phyloP scores from a whole-genome alignment of 2,329 filamentous ascomycete species.

The Talaromyces verruculosus region DNA sequence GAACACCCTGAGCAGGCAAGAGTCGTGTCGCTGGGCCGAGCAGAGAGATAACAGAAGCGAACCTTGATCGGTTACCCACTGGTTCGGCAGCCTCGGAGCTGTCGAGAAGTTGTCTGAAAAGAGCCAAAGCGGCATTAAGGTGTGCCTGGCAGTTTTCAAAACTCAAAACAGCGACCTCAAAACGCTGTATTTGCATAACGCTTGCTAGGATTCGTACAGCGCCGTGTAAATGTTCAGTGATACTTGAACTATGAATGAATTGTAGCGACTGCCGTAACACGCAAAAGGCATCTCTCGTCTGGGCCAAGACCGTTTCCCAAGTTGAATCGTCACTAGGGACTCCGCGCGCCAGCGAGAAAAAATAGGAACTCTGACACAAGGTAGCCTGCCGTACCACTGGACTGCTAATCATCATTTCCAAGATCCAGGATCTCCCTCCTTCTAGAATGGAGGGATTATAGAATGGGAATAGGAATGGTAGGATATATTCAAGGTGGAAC shows the following conservation, averaged over 20 bases:
- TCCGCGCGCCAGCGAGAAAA: conserved; percentile 47
- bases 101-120: conserved; percentile 32
- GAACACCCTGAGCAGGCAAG: conserved; percentile 19
- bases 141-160: conserved; percentile 36
- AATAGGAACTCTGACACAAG: conserved; percentile 59
- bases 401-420: conserved; percentile 52
- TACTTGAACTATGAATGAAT: conserved; percentile 8
- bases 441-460: conserved; percentile 58
- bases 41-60: conserved; percentile 5
- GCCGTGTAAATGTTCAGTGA: conserved; percentile 15
- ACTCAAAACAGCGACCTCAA: conserved; percentile 25
- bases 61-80: background rate
- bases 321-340: conserved; percentile 6
- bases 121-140: conserved; percentile 33
- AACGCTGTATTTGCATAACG: conserved; percentile 38
- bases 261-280: conserved; percentile 16
- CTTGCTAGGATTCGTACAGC: conserved; percentile 31
- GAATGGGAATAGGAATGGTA: conserved; percentile 64
- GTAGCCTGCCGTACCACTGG: conserved; percentile 29
- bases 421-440: conserved; percentile 62
- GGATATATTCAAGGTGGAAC: conserved; percentile 62
- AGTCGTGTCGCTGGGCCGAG: conserved; percentile 2
- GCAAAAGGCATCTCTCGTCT: conserved; percentile 14
- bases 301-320: conserved; percentile 15
- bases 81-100: background rate